Evolutionary conservation across 257 asterid genomes (phyloP).

Genomic region (Nicotiana sylvestris): DNA sequence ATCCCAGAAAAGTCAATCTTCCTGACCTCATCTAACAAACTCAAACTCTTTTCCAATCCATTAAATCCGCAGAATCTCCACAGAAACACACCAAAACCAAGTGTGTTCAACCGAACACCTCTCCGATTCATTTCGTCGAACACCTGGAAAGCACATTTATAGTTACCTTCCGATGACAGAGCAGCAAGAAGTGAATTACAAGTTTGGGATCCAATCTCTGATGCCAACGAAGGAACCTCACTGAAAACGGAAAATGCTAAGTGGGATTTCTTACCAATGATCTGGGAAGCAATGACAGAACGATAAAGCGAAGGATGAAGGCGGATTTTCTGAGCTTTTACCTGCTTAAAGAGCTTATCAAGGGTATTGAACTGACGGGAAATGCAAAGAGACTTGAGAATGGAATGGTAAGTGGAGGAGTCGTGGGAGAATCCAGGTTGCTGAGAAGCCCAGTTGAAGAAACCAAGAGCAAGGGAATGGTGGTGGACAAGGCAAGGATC

Average conservation of each 20-base stretch:
- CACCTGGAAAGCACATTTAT: conserved; percentile 41
- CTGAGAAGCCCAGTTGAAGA: conserved; percentile 96
- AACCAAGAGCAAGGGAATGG: conserved; percentile 73
- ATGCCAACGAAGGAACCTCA: conserved; percentile 23
- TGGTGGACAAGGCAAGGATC: conserved; percentile 80
- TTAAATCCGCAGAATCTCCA: conserved; percentile 57
- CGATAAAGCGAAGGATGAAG: conserved; percentile 47
- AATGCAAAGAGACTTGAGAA: conserved; percentile 66
- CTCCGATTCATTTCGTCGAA: conserved; percentile 63
- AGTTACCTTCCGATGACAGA: conserved; percentile 53
- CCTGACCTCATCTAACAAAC: conserved; percentile 52
- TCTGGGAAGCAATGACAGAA: conserved; percentile 39
- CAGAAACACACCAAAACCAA: conserved; percentile 77
- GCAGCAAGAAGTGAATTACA: conserved; percentile 83
- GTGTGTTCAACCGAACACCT: conserved; percentile 47
- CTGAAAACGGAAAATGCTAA: conserved; percentile 54
- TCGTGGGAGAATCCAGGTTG: conserved; percentile 81
- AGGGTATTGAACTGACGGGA: conserved; percentile 60
- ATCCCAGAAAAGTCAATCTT: conserved; percentile 38
- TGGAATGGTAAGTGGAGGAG: conserved; percentile 54
- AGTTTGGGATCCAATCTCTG: conserved; percentile 45
- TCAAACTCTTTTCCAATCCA: conserved; percentile 39
- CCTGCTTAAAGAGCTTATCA: conserved; percentile 56
- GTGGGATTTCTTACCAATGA: conserved; percentile 47
- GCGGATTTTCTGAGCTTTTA: conserved; percentile 37